Base-by-base conservation (phyloP, 805 yeast species). In the Komagataella populi region DNA sequence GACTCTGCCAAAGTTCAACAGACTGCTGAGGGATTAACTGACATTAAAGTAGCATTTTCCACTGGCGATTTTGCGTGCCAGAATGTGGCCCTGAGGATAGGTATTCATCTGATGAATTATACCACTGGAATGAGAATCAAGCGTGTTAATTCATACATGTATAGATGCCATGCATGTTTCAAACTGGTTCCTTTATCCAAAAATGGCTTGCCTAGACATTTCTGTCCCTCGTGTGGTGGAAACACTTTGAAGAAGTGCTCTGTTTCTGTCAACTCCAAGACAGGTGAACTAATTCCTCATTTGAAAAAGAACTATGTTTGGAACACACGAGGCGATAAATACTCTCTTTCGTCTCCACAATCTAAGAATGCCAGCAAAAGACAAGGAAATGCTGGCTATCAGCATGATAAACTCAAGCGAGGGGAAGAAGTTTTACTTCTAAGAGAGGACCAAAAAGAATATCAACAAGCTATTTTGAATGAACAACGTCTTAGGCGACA, bases 41-140 rank as follows among this genome's bases (percentile, higher is more conserved):
- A 68, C n/a, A 74, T 83, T 53, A 77, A 81, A 55, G 93, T 84
- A 17, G 99, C 97, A 2, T 68, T 93, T 49, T 83, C 96, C 0
- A 85, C 97, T 0, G 96, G 96, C 23, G 99, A 93, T 78, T 93
- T 91, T 70, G 98, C 99, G 2, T 87, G 91, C 60, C 99, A 93
- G 67, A 93, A 93, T 66, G 96, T 90, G 14, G 78, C 96, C 1
- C 73, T 93, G 69, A 98, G 91, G 66, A 75, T 93, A 59, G 96
- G 96, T 4, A 66, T 93, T 53, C 84, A 87, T 57, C 72, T 91
- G 57, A 84, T 93, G 81, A 90, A 90, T 66, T 73, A 86, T 22
- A 75, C 79, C 70, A 80, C 90, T 1, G 99, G 99, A 18, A 71
- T 82, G 55, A 88, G 83, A 59, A 90, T 93, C 67, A 84, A 80